Evolutionary conservation across 495 filamentous ascomycete genomes (phyloP).

Genomic region (Jackrogersella multiformis): DNA sequence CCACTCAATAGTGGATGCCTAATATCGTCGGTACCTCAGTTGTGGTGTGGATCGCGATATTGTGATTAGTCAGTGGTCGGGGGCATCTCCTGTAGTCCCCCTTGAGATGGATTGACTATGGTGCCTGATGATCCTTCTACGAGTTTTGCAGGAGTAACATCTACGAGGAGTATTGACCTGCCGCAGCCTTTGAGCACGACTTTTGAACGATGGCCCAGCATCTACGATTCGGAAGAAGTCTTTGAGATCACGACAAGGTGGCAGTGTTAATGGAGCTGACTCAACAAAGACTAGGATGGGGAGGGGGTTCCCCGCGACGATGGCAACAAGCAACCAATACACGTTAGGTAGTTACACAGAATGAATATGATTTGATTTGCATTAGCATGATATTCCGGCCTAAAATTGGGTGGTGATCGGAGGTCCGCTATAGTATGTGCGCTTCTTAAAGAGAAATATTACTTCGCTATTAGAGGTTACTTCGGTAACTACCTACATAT

Average conservation of each 20-base stretch:
- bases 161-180: background rate
- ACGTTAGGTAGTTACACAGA: slow-evolving; percentile 48
- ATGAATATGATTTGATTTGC: slow-evolving; percentile 38
- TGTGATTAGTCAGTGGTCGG: background rate
- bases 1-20: background rate
- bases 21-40: background rate
- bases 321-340: slow-evolving; percentile 42
- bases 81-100: background rate
- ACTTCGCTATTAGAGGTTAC: background rate
- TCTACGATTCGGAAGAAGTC: background rate
- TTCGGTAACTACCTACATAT: background rate
- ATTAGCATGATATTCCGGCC: background rate
- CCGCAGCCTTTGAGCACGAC: background rate
- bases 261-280: slow-evolving; percentile 6
- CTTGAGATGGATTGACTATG: background rate
- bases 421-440: background rate
- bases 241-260: background rate
- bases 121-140: background rate
- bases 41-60: background rate
- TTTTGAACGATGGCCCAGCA: slow-evolving; percentile 14
- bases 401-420: background rate
- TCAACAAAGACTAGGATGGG: slow-evolving; percentile 15
- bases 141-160: slow-evolving; percentile 7
- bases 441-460: background rate
- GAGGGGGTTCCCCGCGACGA: slow-evolving; percentile 25